Evolutionary conservation across 257 asterid genomes (phyloP), one percentile per base, ranked within the genome.

Genomic region (Gentiana dahurica): DNA sequence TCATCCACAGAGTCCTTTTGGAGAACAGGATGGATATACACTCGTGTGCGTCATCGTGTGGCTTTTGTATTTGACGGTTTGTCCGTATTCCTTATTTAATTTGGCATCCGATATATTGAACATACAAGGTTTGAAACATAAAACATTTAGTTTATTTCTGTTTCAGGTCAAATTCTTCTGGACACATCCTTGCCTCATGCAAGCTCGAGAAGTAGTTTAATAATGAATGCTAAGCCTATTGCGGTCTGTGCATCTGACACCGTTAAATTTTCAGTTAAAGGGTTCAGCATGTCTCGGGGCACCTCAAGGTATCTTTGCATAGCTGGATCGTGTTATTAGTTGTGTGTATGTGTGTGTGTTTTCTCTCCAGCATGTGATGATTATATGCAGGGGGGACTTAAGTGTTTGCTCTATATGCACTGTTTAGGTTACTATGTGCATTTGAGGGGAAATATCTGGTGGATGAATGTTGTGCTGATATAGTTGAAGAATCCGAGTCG

Each of bases 21-120:
- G 97, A 80, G 68, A 69, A 70, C 79, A 11, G 98, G 95, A 54
- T 85, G 95, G 97, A 79, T 92, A 67, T 88, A 83, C 71, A 68
- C 94, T 66, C 83, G 90, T 65, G 76, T 81, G 68, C 77, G 58
- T 61, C 81, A 85, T 59, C 86, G 69, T 53, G 77, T 79, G 65
- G 76, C 91, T 53, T 83, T 92, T 71, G 68, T 83, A 50, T 81
- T 75, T 61, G 79, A 88, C 77, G 98, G 98, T 87, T 73, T 61
- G 51, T 60, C 49, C 43, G 34, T 37, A 10, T 65, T 55, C 53
- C 44, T 62, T 32, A 38, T 34, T 55, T 55, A 55, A 24, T 54
- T 53, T 24, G 67, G 38, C 57, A 52, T 36, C 51, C 12, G 12
- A 24, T 24, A 24, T 24, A 24, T 24, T 24, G 24, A 24, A 41